Evolutionary conservation across 257 asterid genomes (phyloP), one percentile per base, ranked within the genome.

Genomic region (Gentiana straminea): DNA sequence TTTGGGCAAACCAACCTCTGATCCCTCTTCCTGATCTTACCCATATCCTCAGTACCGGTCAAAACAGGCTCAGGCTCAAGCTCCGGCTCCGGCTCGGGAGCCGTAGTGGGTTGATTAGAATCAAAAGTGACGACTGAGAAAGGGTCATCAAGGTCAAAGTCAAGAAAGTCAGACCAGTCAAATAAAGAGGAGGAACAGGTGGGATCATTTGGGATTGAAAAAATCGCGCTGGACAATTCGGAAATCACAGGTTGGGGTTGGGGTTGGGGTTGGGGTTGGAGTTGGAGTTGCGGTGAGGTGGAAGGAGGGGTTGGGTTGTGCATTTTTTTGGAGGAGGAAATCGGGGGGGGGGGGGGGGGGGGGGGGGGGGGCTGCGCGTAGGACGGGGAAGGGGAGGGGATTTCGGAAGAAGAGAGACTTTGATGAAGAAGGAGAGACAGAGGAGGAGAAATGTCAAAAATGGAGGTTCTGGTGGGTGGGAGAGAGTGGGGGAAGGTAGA

Each of bases 1-100:
- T 92, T 92, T 5, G 97, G 74, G 67, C 98, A 92, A 4, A 78
- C 77, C 74, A 88, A 49, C 65, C 94, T 83, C 7, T 93, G 95
- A 78, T 88, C 99, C 62, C 97, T 63, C 66, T 88, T 92, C 75
- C 97, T 73, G 49, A 81, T 70, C 67, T 83, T 74, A 8, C 74
- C 75, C 41, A 65, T 37, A 51, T 73, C 73, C 36, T 62, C 68
- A 1, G 4, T 15, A 4, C 10, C 34, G 8, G 44, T 46, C 7
- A 13, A 9, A 34, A 24, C 37, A 2, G 54, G 13, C 32, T 54
- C 63, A 15, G 41, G 33, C 0, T 44, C 61, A 7, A 57, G 43
- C 5, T 51, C 56, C 24, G 54, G 13, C 32, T 54, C 63, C 34
- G 41, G 33, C 0, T 44, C 61, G 4, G 61, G 43, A 3, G 51